These are phyloP conservation scores for Ogataea naganishii DNA, from an alignment of 805 yeast species.

Conservation along the genomic window DNA sequence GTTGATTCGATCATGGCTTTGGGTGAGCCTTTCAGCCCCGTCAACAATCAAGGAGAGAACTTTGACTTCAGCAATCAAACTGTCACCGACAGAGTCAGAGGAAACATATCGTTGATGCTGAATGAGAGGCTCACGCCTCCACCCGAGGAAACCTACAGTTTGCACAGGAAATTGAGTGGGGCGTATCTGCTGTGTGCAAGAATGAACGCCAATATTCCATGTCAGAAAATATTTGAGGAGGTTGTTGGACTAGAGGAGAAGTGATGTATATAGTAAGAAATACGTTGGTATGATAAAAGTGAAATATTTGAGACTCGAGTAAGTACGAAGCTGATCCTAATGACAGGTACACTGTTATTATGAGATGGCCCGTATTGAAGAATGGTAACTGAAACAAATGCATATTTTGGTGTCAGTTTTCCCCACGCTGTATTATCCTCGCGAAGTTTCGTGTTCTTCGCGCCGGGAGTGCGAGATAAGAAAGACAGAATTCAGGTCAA, in stretches of 20 bases:
- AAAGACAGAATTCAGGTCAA: too few relatives aligned
- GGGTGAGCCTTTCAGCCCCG: constrained; percentile 81
- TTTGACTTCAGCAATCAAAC: constrained; percentile 81
- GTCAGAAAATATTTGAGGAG: constrained; percentile 67
- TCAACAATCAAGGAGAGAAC: constrained; percentile 34
- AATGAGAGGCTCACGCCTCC: constrained; percentile 92
- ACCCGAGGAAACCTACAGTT: constrained; percentile 96
- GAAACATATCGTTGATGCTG: constrained; percentile 82
- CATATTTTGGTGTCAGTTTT: too few relatives aligned
- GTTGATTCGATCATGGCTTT: constrained; percentile 81
- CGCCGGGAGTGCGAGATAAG: too few relatives aligned
- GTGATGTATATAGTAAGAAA: constrained; percentile 4
- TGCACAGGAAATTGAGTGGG: constrained; percentile 92
- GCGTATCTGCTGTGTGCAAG: constrained; percentile 86
- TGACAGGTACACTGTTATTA: too few relatives aligned
- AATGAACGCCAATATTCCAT: constrained; percentile 74
- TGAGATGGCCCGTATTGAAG: too few relatives aligned
- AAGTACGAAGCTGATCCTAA: too few relatives aligned
- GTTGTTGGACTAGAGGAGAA: constrained; percentile 49
- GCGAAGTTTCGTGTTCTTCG: too few relatives aligned
- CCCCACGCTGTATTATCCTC: too few relatives aligned
- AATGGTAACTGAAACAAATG: too few relatives aligned
- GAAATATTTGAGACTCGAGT: not conserved
- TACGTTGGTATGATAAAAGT: not conserved
- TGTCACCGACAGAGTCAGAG: constrained; percentile 87